Percentiles rank a stretch among this genome's conserved stretches.
Conservation (phyloP, 257 asterid genomes). For the Pogostemon cablin region DNA sequence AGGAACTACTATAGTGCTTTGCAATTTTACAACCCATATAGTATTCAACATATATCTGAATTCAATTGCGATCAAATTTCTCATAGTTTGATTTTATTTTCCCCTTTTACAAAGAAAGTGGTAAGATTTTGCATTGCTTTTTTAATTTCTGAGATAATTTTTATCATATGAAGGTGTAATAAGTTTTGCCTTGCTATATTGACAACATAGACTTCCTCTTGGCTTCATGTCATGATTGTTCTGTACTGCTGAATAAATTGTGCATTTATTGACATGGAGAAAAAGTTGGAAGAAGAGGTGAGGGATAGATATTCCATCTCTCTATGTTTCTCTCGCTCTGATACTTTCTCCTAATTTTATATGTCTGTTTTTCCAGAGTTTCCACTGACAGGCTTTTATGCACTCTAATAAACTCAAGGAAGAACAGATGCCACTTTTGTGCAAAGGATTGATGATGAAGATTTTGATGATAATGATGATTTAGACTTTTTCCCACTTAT, state of each 20-base stretch:
- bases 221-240: neutral
- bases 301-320: conserved; percentile 19
- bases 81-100: no score
- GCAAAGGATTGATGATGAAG: conserved; percentile 67
- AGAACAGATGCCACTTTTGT: conserved; percentile 42
- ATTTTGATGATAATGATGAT: conserved; percentile 48
- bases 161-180: no score
- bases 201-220: neutral
- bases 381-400: conserved; percentile 19
- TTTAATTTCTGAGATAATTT: no score
- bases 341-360: neutral
- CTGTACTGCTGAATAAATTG: neutral
- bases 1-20: no score
- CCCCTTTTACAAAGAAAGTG: no score
- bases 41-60: no score
- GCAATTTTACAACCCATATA: no score
- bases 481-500: conserved; percentile 29
- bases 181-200: neutral
- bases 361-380: neutral
- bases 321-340: neutral
- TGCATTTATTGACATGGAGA: conserved; percentile 46
- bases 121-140: no score
- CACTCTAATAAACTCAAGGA: conserved; percentile 44
- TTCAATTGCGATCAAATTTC: no score
- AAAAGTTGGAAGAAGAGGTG: conserved; percentile 64